A percentile compares a stretch with the other conserved stretches of the same genome.
These are phyloP conservation scores for Sinapis alba DNA, from an alignment of 441 rosid genomes.

Conservation along the genomic window DNA sequence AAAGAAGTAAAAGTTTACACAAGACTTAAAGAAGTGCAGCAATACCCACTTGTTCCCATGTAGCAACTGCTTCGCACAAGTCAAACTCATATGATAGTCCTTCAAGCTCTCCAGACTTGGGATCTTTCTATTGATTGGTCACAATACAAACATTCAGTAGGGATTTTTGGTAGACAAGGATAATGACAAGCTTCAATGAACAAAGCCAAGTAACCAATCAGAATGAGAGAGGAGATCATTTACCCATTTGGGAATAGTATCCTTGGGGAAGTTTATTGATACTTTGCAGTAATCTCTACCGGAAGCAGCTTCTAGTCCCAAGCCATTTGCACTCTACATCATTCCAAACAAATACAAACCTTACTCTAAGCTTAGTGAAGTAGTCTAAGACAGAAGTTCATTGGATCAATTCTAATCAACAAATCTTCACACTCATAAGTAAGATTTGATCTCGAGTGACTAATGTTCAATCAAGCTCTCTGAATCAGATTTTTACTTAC, in stretches of 20 bases:
- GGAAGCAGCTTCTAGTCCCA: constrained; percentile 71
- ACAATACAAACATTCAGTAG: neutral
- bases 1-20: constrained; percentile 4
- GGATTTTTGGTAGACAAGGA: neutral
- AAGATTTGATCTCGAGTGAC: neutral
- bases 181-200: neutral
- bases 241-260: constrained; percentile 92
- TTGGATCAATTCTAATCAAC: neutral
- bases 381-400: too few species aligned
- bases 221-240: constrained; percentile 10
- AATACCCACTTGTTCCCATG: constrained; percentile 88
- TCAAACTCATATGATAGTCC: constrained; percentile 77
- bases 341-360: constrained; percentile 16
- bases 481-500: constrained; percentile 47
- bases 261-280: constrained; percentile 65
- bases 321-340: constrained; percentile 84
- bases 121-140: constrained; percentile 65
- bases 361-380: too few species aligned
- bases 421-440: neutral
- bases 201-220: neutral
- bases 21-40: neutral
- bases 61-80: constrained; percentile 90
- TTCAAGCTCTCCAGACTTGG: constrained; percentile 81
- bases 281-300: constrained; percentile 74
- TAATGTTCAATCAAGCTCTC: neutral